phyloP scores from a whole-genome alignment of 2,329 filamentous ascomycete genomes.

The Neofusicoccum umdonicola region DNA sequence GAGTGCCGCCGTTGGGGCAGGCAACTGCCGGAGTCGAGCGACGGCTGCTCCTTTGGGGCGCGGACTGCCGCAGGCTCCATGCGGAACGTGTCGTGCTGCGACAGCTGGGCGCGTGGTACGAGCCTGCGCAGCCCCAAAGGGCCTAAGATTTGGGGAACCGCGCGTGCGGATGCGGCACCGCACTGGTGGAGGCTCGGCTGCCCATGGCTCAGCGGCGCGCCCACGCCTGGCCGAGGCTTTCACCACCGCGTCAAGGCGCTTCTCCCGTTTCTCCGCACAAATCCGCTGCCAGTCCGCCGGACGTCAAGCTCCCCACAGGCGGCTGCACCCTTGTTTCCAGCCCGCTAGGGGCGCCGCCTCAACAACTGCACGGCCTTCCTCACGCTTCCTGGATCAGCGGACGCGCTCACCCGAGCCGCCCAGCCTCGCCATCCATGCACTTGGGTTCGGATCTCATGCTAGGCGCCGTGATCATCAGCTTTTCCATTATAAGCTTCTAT shows the following conservation, averaged over 20 bases:
- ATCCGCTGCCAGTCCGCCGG: background rate
- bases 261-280: slow-evolving; percentile 13
- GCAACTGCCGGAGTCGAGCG: background rate
- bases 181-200: slow-evolving; percentile 10
- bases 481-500: slow-evolving; percentile 15
- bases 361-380: background rate
- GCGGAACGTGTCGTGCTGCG: background rate
- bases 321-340: background rate
- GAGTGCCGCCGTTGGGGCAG: slow-evolving; percentile 23
- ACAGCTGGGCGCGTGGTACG: background rate
- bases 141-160: slow-evolving; percentile 1
- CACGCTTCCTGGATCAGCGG: slow-evolving; percentile 5
- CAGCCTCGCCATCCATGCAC: background rate
- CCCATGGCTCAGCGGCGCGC: background rate
- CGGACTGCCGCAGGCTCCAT: background rate
- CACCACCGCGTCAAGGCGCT: background rate
- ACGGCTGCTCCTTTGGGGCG: background rate
- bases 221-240: slow-evolving; percentile 13
- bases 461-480: slow-evolving; percentile 3
- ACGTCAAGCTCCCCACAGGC: slow-evolving; percentile 4
- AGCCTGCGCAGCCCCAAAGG: background rate
- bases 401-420: slow-evolving; percentile 16
- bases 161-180: slow-evolving; percentile 14
- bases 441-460: background rate
- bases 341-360: background rate